Conservation (phyloP, 2,329 filamentous ascomycete species). For the Fusarium compactum region DNA sequence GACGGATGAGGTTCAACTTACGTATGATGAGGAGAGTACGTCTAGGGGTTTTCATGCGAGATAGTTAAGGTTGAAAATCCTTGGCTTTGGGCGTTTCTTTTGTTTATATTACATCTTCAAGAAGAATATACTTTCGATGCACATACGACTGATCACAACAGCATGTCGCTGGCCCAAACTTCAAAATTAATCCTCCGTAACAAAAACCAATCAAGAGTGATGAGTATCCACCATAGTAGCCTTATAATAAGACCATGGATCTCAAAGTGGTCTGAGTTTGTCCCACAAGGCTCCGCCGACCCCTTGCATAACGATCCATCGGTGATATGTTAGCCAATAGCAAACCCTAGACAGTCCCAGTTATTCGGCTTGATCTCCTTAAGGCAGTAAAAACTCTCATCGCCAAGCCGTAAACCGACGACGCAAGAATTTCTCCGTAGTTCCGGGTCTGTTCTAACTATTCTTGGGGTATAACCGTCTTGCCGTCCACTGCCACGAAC, state of each 20-base stretch:
- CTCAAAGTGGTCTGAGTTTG: neutral
- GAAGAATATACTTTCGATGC: neutral
- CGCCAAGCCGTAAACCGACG: neutral
- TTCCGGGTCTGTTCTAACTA: neutral
- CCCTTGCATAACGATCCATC: neutral
- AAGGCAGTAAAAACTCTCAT: neutral
- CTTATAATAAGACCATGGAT: neutral
- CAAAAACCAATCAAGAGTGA: neutral
- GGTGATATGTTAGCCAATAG: neutral
- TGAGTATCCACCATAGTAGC: neutral
- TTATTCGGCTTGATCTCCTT: neutral
- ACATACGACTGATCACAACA: neutral
- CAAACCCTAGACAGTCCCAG: neutral
- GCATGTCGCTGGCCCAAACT: neutral
- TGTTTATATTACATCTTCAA: neutral
- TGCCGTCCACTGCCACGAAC: too few relatives aligned
- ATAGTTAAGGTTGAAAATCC: neutral
- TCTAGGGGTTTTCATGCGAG: neutral
- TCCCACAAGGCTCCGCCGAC: neutral
- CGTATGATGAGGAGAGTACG: neutral
- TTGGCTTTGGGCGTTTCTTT: neutral
- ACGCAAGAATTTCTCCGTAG: neutral
- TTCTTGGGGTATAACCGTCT: neutral
- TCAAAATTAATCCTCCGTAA: neutral
- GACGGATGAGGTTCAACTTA: slow-evolving; percentile 22